Evolutionary conservation across 2,329 filamentous ascomycete genomes (phyloP), one percentile per base, ranked within the genome.

Genomic region (Pseudophaeomoniella oleicola): DNA sequence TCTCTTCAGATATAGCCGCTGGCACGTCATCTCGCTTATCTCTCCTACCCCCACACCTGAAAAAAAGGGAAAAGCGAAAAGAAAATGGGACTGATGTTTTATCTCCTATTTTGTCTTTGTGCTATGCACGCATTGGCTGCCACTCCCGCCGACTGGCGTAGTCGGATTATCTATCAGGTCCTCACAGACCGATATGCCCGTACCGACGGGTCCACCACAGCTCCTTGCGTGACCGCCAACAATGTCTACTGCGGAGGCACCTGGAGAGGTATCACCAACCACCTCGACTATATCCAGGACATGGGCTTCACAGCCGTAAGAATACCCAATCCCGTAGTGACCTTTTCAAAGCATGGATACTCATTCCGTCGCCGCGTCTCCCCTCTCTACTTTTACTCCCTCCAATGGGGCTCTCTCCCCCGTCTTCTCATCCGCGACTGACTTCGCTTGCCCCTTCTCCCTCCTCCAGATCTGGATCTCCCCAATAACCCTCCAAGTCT

Each of bases 231-330:
- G 45, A 43, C 48, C 4, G 46, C 44, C 3, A 46, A 42, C 17
- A 48, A 51, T 3, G 29, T 54, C 4, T 67, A 42, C 35, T 14
- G 39, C 36, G n/a, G 33, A 49, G 32, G 63, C 16, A 63, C 60
- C 12, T 65, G 62, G 56, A 53, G 57, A 39, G 61, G 62, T 17
- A 56, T 66, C 6, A 58, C 59, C 39, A 58, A 57, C 15, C 57
- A 67, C 52, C 50, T 69, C 10, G 64, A 67, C 44, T 69, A 68
- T 40, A 67, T 68, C 42, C 56, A 66, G 41, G 54, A 49, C 15
- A 56, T 65, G 50, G 63, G 64, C 2, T 67, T 67, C 38, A 62
- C 62, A 31, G 62, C 64, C 3, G 53, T 67, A 63, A 56, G 55
- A 59, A 60, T 9, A 27, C n/a, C n/a, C n/a, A n/a, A n/a, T 34